phyloP scores from a whole-genome alignment of 257 asterid species.

The Fraxinus americana region DNA sequence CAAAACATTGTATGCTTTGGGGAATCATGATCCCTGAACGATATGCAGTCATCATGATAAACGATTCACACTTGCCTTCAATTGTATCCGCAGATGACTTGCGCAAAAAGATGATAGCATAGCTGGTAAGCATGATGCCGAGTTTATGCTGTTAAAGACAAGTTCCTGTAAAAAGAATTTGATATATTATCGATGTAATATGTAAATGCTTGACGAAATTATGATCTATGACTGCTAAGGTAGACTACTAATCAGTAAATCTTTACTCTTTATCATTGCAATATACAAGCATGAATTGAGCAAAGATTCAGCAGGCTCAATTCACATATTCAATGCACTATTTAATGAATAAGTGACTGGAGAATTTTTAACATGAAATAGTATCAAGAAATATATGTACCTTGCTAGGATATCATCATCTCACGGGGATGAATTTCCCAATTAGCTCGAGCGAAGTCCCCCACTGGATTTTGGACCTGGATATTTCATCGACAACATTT shows the following conservation, averaged over 20 bases:
- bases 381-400: background rate
- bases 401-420: background rate
- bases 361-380: background rate
- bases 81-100: conserved; percentile 11
- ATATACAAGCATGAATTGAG: background rate
- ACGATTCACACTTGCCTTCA: conserved; percentile 25
- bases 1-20: background rate
- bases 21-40: background rate
- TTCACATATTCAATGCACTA: no score
- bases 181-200: no score
- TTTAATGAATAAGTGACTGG: no score
- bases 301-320: background rate
- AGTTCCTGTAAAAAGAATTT: conserved; percentile 7
- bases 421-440: no score
- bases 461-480: no score
- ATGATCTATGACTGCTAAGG: background rate
- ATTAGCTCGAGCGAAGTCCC: no score
- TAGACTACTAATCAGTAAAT: no score
- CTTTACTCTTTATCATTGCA: background rate
- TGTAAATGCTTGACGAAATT: no score
- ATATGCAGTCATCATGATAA: conserved; percentile 29
- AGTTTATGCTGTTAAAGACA: conserved; percentile 18
- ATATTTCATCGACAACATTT: no score
- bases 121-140: conserved; percentile 3
- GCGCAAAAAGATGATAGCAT: background rate